phyloP scores from a whole-genome alignment of 2,329 filamentous ascomycete species.

The Periconia sp. region DNA sequence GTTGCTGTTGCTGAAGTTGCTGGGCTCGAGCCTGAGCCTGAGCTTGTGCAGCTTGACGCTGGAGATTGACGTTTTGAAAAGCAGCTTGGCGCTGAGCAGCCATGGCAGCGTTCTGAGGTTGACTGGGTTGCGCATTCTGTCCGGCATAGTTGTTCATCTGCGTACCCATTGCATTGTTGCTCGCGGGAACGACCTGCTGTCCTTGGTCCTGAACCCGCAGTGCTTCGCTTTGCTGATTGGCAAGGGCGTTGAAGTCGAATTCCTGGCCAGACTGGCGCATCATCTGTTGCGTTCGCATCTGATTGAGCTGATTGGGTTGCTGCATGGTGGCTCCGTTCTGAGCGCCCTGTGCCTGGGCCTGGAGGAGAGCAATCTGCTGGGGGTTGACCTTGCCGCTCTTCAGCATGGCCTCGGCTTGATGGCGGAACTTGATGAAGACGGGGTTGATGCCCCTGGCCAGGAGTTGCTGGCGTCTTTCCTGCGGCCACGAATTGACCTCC shows the following conservation, averaged over 20 bases:
- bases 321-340: neutral
- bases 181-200: slow-evolving; percentile 68
- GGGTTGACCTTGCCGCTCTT: slow-evolving; percentile 27
- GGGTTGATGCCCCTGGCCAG: slow-evolving; percentile 55
- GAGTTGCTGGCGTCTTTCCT: slow-evolving; percentile 56
- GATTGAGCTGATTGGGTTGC: slow-evolving; percentile 11
- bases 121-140: slow-evolving; percentile 27
- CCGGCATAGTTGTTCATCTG: slow-evolving; percentile 45
- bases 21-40: slow-evolving; percentile 44
- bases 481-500: slow-evolving; percentile 51
- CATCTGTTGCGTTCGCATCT: slow-evolving; percentile 35
- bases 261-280: slow-evolving; percentile 36
- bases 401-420: slow-evolving; percentile 50
- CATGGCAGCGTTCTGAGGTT: slow-evolving; percentile 29
- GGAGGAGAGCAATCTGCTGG: slow-evolving; percentile 6
- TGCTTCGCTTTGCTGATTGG: slow-evolving; percentile 67
- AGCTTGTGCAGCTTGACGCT: slow-evolving; percentile 16
- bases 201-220: slow-evolving; percentile 66
- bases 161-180: slow-evolving; percentile 57
- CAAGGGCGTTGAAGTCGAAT: slow-evolving; percentile 61
- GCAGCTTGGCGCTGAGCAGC: slow-evolving; percentile 38
- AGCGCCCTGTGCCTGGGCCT: slow-evolving; percentile 5
- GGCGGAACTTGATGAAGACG: slow-evolving; percentile 57
- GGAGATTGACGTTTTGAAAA: slow-evolving; percentile 24
- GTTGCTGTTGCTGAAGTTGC: slow-evolving; percentile 34